A percentile compares a stretch with the other conserved stretches of the same genome.
Evolutionary conservation across 352 stramenopile genomes (phyloP).

Genomic region (Pythium aphanidermatum): DNA sequence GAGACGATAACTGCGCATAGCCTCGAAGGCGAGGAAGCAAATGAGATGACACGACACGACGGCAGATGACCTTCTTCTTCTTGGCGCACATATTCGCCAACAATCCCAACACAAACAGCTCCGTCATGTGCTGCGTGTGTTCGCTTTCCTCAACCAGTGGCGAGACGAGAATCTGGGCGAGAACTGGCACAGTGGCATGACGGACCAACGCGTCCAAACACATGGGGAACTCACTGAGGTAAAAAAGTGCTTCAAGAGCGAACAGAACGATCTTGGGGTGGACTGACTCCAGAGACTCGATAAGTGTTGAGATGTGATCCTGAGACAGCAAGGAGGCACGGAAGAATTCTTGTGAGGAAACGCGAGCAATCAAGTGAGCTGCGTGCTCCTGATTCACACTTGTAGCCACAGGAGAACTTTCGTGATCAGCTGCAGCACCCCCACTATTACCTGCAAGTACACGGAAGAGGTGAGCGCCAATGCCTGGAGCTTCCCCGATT

Average conservation of each 20-base stretch:
- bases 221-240: constrained; percentile 53
- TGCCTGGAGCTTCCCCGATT: constrained; percentile 39
- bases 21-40: constrained; percentile 45
- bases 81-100: constrained; percentile 32
- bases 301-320: constrained; percentile 50
- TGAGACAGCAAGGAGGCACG: constrained; percentile 42
- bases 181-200: constrained; percentile 66
- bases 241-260: constrained; percentile 45
- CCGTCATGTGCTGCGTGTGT: constrained; percentile 12
- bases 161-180: constrained; percentile 66
- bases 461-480: constrained; percentile 38
- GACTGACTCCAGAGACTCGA: constrained; percentile 72
- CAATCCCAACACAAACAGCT: constrained; percentile 21
- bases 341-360: constrained; percentile 46
- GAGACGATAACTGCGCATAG: constrained; percentile 23
- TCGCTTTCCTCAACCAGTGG: constrained; percentile 12
- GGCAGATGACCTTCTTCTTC: constrained; percentile 20
- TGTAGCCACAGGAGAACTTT: not conserved
- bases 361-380: constrained; percentile 48
- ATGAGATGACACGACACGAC: constrained; percentile 48
- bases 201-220: constrained; percentile 62
- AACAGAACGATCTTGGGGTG: constrained; percentile 56
- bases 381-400: constrained; percentile 44
- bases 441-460: constrained; percentile 15
- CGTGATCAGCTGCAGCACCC: not conserved